Conservation (phyloP, 129 eudicot species). For the Tagetes patula region DNA sequence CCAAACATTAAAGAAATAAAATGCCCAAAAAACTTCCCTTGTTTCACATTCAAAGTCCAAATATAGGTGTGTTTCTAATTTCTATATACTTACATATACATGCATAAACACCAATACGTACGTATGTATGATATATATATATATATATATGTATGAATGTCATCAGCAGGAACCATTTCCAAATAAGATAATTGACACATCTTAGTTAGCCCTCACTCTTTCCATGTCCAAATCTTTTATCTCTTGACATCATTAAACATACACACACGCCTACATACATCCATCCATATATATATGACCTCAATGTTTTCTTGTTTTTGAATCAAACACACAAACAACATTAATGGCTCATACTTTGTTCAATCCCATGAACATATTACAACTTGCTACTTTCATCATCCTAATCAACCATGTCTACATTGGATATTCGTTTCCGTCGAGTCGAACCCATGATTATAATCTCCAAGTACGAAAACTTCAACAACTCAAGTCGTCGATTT, state of each 20-base stretch:
- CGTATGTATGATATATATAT: neutral
- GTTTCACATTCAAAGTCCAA: slow-evolving; percentile 8
- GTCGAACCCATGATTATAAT: slow-evolving; percentile 16
- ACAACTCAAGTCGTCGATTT: slow-evolving; percentile 22
- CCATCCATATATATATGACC: neutral
- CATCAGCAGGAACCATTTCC: slow-evolving; percentile 33
- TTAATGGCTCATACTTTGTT: slow-evolving; percentile 13
- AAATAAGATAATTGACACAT: slow-evolving; percentile 21
- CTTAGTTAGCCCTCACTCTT: slow-evolving; percentile 48
- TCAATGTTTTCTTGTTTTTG: slow-evolving; percentile 12
- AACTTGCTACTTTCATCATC: slow-evolving; percentile 26
- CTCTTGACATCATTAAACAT: slow-evolving; percentile 15
- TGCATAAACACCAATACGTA: neutral
- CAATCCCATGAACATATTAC: slow-evolving; percentile 24
- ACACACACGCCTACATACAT: neutral
- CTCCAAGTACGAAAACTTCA: slow-evolving; percentile 32
- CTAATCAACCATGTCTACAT: slow-evolving; percentile 33
- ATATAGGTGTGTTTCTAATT: neutral
- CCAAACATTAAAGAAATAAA: neutral
- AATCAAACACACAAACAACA: slow-evolving; percentile 21
- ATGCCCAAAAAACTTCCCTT: slow-evolving; percentile 3
- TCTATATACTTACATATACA: neutral
- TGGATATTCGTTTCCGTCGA: slow-evolving; percentile 10
- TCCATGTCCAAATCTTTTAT: slow-evolving; percentile 50
- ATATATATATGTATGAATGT: slow-evolving; percentile 11